A percentile compares a stretch with the other conserved stretches of the same genome.
Evolutionary conservation across 1,284 basidiomycete species (phyloP).

Genomic region (Cutaneotrichosporon sp.): DNA sequence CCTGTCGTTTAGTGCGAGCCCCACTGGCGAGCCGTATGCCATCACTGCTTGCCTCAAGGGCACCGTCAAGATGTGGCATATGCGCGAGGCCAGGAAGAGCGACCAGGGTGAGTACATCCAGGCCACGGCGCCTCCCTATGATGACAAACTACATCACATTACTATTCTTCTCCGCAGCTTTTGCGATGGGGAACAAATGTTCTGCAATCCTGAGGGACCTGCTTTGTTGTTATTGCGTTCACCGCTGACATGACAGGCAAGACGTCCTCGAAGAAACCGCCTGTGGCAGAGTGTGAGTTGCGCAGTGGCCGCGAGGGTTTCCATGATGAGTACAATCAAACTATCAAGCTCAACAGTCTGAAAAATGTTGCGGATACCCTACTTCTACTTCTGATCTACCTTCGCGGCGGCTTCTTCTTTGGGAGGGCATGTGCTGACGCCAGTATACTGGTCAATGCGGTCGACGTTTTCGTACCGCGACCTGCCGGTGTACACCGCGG

Average conservation of each 20-base stretch:
- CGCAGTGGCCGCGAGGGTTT: conserved; percentile 14
- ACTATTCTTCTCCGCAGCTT: conserved; percentile 36
- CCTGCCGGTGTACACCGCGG: conserved; percentile 60
- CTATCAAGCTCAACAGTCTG: conserved; percentile 51
- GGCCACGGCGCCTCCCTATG: conserved; percentile 18
- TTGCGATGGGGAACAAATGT: conserved; percentile 40
- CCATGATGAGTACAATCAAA: conserved; percentile 42
- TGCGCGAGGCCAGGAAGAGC: conserved; percentile 39
- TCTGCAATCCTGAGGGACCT: conserved; percentile 48
- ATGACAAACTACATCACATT: conserved; percentile 47
- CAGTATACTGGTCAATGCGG: conserved; percentile 72
- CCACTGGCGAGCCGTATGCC: conserved; percentile 34
- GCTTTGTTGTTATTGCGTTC: neutral
- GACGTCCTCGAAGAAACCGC: conserved; percentile 26
- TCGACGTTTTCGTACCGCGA: conserved; percentile 66
- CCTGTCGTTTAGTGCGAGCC: conserved; percentile 57
- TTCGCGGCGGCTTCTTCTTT: conserved; percentile 4
- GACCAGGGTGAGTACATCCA: conserved; percentile 39
- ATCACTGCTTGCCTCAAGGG: conserved; percentile 48
- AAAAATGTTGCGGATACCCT: conserved; percentile 43
- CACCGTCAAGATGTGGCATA: conserved; percentile 50
- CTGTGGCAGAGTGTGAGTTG: conserved; percentile 40
- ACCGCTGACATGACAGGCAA: conserved; percentile 30
- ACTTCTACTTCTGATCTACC: conserved; percentile 47
- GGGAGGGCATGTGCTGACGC: conserved; percentile 18